A percentile compares a stretch with the other conserved stretches of the same genome.
These are phyloP conservation scores for Larix sibirica DNA, from an alignment of 83 land plant species.

Conservation along the genomic window DNA sequence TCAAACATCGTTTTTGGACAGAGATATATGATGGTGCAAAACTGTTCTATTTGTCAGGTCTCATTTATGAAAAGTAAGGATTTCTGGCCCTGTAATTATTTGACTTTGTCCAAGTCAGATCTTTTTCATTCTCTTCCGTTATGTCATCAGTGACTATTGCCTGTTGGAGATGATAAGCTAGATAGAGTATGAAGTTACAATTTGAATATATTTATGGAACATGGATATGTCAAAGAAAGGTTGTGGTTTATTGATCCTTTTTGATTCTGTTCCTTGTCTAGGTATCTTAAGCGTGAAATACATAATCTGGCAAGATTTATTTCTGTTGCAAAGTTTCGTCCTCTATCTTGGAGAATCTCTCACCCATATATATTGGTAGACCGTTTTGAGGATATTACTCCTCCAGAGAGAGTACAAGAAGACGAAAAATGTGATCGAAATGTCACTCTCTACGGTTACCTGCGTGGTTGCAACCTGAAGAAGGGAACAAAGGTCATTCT, in stretches of 20 bases:
- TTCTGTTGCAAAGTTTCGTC: conserved; percentile 90
- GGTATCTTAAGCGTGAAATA: conserved; percentile 94
- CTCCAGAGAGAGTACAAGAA: conserved; percentile 71
- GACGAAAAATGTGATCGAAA: conserved; percentile 94
- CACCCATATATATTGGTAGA: conserved; percentile 96
- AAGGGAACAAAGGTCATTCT: conserved; percentile 80
- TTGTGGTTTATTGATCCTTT: not conserved
- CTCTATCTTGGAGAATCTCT: conserved; percentile 80
- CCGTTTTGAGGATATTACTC: conserved; percentile 97
- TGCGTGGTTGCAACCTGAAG: conserved; percentile 96
- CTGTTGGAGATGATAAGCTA: conserved; percentile 6
- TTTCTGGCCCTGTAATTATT: not conserved
- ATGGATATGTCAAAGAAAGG: not conserved
- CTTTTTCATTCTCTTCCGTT: not conserved
- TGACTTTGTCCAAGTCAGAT: not conserved
- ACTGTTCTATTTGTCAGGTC: conserved; percentile 95
- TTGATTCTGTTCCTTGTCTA: conserved; percentile 16
- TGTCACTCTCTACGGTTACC: conserved; percentile 89
- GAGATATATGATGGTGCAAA: conserved; percentile 96
- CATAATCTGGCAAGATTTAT: conserved; percentile 97
- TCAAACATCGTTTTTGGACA: conserved; percentile 98
- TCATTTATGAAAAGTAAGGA: conserved; percentile 93
- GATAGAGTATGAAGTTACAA: not conserved
- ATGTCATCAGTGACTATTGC: not conserved
- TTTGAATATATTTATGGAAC: not conserved